Conservation (phyloP, 2,329 filamentous ascomycete genomes). For the Epicoccum nigrum region DNA sequence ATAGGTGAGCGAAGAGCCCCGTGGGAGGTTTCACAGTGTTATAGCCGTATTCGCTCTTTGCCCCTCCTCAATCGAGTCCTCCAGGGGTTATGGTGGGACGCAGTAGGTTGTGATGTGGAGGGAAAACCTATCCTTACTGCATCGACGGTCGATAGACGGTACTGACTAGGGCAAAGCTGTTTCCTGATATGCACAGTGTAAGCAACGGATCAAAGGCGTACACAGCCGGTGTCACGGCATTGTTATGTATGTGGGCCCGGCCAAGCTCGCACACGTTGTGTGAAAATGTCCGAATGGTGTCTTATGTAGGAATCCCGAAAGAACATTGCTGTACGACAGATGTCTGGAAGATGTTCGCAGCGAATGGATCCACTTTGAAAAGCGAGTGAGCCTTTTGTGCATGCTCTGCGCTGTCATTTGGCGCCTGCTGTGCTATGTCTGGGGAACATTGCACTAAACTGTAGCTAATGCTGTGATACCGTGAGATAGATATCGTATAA, state of each 20-base stretch:
- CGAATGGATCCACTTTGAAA: conserved; percentile 14
- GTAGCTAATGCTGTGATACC: conserved; percentile 15
- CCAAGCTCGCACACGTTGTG: conserved; percentile 3
- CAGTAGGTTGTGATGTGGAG: too few relatives aligned
- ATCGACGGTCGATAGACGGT: too few relatives aligned
- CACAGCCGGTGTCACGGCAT: conserved; percentile 3
- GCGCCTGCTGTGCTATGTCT: conserved; percentile 36
- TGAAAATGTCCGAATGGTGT: conserved; percentile 9
- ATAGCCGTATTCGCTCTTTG: too few relatives aligned
- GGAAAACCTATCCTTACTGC: too few relatives aligned
- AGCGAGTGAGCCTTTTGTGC: conserved; percentile 12
- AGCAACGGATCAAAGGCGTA: neutral
- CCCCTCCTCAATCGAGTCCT: too few relatives aligned
- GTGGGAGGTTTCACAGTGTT: too few relatives aligned
- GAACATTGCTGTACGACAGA: conserved; percentile 8
- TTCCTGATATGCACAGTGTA: neutral
- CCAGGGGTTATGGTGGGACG: too few relatives aligned
- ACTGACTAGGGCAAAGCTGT: too few relatives aligned
- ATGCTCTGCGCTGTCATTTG: conserved; percentile 30
- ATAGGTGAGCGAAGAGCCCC: too few relatives aligned
- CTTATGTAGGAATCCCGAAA: conserved; percentile 1
- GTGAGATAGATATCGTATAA: conserved; percentile 26
- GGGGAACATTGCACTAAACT: conserved; percentile 31
- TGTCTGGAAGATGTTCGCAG: conserved; percentile 18
- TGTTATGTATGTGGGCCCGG: conserved; percentile 4